phyloP scores from a whole-genome alignment of 2,329 filamentous ascomycete genomes.

The Trichoderma cornu-damae region DNA sequence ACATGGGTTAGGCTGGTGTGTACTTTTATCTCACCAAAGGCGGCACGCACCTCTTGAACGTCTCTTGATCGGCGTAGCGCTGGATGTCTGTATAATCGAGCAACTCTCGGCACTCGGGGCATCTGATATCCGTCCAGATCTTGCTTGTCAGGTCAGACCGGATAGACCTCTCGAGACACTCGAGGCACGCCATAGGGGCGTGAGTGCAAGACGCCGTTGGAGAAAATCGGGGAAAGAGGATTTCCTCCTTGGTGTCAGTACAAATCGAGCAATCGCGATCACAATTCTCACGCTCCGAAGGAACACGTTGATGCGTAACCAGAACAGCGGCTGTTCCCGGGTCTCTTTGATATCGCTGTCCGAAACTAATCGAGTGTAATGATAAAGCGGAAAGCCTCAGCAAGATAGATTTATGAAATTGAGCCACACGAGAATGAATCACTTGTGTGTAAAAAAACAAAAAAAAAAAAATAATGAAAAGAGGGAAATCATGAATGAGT shows the following conservation, averaged over 20 bases:
- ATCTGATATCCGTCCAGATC: conserved; percentile 44
- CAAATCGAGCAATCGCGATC: conserved; percentile 36
- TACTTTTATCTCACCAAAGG: no score
- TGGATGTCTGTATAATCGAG: conserved; percentile 44
- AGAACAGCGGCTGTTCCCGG: conserved; percentile 26
- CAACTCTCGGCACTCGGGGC: conserved; percentile 45
- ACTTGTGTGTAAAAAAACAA: background rate
- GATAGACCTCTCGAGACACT: conserved; percentile 35
- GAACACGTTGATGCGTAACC: conserved; percentile 30
- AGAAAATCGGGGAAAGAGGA: conserved; percentile 31
- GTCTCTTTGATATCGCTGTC: conserved; percentile 33
- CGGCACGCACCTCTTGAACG: conserved; percentile 40
- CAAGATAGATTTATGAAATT: background rate
- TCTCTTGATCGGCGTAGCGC: conserved; percentile 39
- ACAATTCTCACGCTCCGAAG: conserved; percentile 22
- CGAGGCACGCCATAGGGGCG: conserved; percentile 31
- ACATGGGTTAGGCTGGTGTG: background rate
- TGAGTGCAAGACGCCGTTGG: conserved; percentile 34
- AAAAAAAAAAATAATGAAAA: background rate
- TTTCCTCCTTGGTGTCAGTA: conserved; percentile 28
- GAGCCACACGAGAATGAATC: background rate
- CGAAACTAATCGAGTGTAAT: conserved; percentile 25
- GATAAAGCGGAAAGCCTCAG: conserved; percentile 10
- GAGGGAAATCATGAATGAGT: background rate
- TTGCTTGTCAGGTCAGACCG: conserved; percentile 31